Evolutionary conservation across 2,329 filamentous ascomycete species (phyloP), one percentile per base, ranked within the genome.

Genomic region (Trichophyton simii): DNA sequence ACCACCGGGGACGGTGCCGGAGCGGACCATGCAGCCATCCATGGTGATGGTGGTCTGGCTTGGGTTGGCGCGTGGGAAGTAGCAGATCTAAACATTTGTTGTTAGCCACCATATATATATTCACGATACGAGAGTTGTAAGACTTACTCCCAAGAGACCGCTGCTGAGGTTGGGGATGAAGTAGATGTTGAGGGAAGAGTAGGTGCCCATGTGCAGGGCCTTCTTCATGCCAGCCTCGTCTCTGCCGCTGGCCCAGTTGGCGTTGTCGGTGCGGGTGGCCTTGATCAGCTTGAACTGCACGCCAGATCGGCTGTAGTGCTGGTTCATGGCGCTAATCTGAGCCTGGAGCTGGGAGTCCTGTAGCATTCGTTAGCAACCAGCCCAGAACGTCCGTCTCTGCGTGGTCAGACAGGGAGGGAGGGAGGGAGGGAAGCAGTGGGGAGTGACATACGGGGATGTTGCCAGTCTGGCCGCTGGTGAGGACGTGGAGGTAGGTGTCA

Each of bases 401-500:
- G 6, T 7, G 28, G 25, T 28, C 25, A 31, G 6, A 6, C 28
- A 31, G 6, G 5, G 6, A 31, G 52, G 42, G 62, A 64, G 22
- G 22, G 22, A 62, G 52, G 42, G 62, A 64, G 22, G 18, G 18
- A 18, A n/a, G n/a, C n/a, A n/a, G 18, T 18, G 18, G 46, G 15
- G 48, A 41, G 3, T 54, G 28, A 31, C 60, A 63, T 50, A 61
- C 62, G 6, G 74, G 75, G 65, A 79, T 72, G 59, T 68, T 69
- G 42, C 66, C 70, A 50, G 71, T 70, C 9, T 71, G 71, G 59
- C 71, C 71, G 3, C 63, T 62, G 15, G 70, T 75, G 52, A 79
- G 70, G 60, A 80, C 72, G 67, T 79, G 78, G 67, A 79, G 76
- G 67, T 78, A 75, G 31, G 74, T 68, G 41, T 76, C 69, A 36